A percentile compares a stretch with the other conserved stretches of the same genome.
Evolutionary conservation across 2,329 filamentous ascomycete species (phyloP).

Genomic region (Sporothrix pallida): DNA sequence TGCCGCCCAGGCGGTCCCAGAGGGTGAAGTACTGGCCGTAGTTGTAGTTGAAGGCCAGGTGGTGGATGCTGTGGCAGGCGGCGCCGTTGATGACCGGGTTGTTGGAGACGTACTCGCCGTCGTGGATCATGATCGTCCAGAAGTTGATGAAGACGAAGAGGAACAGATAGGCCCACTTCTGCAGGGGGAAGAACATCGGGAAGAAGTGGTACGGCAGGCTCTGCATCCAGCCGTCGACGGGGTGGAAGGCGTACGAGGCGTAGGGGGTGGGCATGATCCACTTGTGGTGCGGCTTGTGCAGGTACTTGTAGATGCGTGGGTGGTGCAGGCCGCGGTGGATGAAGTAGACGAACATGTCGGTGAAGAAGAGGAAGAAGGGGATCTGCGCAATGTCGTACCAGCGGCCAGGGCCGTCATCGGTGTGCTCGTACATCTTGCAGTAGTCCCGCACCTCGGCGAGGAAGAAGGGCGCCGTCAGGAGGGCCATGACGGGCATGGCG

Average conservation of each 20-base stretch:
- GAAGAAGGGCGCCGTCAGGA: slow-evolving; percentile 83
- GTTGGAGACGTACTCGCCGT: slow-evolving; percentile 92
- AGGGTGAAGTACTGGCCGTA: slow-evolving; percentile 94
- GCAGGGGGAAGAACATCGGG: slow-evolving; percentile 88
- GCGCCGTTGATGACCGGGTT: slow-evolving; percentile 92
- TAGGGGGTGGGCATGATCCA: slow-evolving; percentile 99
- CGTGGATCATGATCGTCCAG: slow-evolving; percentile 96
- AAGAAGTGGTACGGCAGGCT: slow-evolving; percentile 91
- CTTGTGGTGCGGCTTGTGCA: slow-evolving; percentile 98
- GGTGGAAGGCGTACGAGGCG: slow-evolving; percentile 93
- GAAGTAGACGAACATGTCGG: slow-evolving; percentile 89
- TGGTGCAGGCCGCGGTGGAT: slow-evolving; percentile 88
- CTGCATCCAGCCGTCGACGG: slow-evolving; percentile 87
- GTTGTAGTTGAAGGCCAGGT: slow-evolving; percentile 87
- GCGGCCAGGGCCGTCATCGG: slow-evolving; percentile 72
- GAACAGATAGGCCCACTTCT: slow-evolving; percentile 84
- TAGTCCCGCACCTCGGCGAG: slow-evolving; percentile 82
- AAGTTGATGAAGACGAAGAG: slow-evolving; percentile 94
- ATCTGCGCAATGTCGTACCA: slow-evolving; percentile 85
- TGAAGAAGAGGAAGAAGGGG: slow-evolving; percentile 86
- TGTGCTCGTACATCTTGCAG: slow-evolving; percentile 84
- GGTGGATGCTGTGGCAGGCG: slow-evolving; percentile 92
- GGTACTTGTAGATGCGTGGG: slow-evolving; percentile 78
- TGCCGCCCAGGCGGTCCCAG: slow-evolving; percentile 87
- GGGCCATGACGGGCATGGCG: slow-evolving; percentile 80